Base-by-base conservation (phyloP, 176 grass and related monocot genomes). In the Alloteropsis semialata region DNA sequence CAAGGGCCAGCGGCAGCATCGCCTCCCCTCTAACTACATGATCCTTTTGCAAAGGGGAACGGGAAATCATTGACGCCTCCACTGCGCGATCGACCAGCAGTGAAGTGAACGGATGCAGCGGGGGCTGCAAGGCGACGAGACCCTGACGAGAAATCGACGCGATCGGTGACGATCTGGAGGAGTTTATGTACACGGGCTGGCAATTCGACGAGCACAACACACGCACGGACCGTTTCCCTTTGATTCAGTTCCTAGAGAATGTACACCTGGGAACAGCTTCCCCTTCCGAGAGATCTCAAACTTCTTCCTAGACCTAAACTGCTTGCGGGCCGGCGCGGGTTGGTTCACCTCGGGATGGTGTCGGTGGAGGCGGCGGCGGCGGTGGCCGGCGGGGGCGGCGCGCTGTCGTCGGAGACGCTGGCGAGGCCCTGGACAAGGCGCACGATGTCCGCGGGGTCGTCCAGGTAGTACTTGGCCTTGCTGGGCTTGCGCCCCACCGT, bases 391-490 rank as follows among this genome's bases (percentile, higher is more conserved):
- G 1, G 30, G n/a, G 17, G 43, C 12, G 3, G 10, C 5, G 57
- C 5, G 71, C 93, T 84, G 22, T 93, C 87, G 7, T 50, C 44
- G 2, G 95, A 98, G 28, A 98, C 95, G 14, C 24, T 79, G 42
- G 95, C 95, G 16, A 98, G 90, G 24, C 90, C 92, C 50, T 90
- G 84, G 84, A 98, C 86, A 38, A 98, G 81, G 58, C 90, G 87
- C 25, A 86, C 88, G 55, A 95, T 95, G 83, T 98, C 95, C 0
- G 84, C 51, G 0, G 92, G 81, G 46, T 98, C 95, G 15, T 98
- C 95, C 45, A 98, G 88, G 74, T 98, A 98, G 84, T 95, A 98
- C 84, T 98, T 98, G 25, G 95, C 95, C 51, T 98, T 98, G 84
- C 95, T 98, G 36, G 95, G 95, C 57, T 91, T 95, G 48, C 86